Evolutionary conservation across 495 filamentous ascomycete genomes (phyloP), one percentile per base, ranked within the genome.

Genomic region (Aspergillus saccharolyticus): DNA sequence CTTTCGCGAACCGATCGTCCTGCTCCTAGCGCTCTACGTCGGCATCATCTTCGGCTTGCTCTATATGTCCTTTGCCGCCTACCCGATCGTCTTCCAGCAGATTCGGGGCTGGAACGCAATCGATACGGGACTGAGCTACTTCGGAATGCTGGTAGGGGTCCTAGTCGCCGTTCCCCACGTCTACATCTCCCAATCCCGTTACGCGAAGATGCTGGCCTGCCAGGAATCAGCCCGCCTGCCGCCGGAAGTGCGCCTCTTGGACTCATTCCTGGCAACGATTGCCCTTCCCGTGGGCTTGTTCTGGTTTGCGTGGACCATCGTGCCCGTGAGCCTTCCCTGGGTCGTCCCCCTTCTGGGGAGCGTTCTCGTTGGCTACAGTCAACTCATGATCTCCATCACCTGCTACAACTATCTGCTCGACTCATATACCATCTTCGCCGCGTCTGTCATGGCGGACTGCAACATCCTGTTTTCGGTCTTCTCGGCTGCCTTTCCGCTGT

Each of bases 1-100:
- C 22, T 50, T 50, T 24, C 22, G 47, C 22, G 47, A 50, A 30
- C 47, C 47, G 15, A 50, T 50, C 47, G 47, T 50, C 9, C 47
- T 50, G 21, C 47, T 50, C 22, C 17, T 50, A 14, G 22, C 47
- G 3, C 22, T 50, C 7, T 50, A 50, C 22, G n/a, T n/a, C n/a
- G 30, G n/a, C 22, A 15, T 24, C 47, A 50, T 30, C 22, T 12
- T 50, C 15, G n/a, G 22, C 10, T 22, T 22, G 16, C 28, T 28
- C 20, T 50, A 50, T 24, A 50, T 50, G 47, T 50, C 28, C 22
- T 50, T 50, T 24, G 20, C 47, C 2, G 47, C 47, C 10, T 50
- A 28, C 22, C 47, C 47, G 0, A 50, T 50, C 47, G 47, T 50
- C 4, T 50, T 17, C 47, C 22, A 50, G 22, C 22, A 50, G 12